Percentiles rank a stretch among this genome's conserved stretches.
Conservation (phyloP, 1,284 basidiomycete genomes). For the Trametes pubescens region DNA sequence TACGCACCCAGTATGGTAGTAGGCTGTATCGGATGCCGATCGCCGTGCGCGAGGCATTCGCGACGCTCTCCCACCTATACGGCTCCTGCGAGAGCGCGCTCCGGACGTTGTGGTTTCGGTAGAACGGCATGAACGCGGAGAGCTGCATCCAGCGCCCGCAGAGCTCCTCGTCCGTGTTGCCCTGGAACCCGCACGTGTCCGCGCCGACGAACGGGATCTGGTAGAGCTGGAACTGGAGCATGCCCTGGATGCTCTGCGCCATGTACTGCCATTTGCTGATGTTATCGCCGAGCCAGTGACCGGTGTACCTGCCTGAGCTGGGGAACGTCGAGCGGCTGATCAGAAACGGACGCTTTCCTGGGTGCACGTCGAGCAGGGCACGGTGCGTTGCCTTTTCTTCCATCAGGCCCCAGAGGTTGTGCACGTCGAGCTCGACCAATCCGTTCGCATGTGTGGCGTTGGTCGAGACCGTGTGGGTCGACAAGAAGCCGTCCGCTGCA, state of each 20-base stretch:
- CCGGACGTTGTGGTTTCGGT: conserved; percentile 71
- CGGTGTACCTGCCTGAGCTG: conserved; percentile 68
- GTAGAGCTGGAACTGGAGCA: conserved; percentile 81
- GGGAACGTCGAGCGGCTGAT: conserved; percentile 74
- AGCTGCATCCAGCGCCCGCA: conserved; percentile 87
- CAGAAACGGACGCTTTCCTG: conserved; percentile 69
- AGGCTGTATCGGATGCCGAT: conserved; percentile 74
- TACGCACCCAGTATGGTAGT: conserved; percentile 76
- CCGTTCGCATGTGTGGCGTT: conserved; percentile 68
- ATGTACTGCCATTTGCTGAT: conserved; percentile 73
- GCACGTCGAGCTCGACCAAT: conserved; percentile 63
- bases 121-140: conserved; percentile 77
- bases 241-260: conserved; percentile 68
- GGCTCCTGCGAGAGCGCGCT: conserved; percentile 76
- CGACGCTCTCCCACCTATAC: conserved; percentile 80
- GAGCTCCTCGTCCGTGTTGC: conserved; percentile 76
- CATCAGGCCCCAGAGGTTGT: conserved; percentile 75
- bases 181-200: conserved; percentile 59
- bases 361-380: conserved; percentile 58
- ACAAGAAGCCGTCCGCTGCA: conserved; percentile 41
- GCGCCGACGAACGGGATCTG: conserved; percentile 84
- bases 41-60: conserved; percentile 72
- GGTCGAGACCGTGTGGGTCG: conserved; percentile 59
- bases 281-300: conserved; percentile 65
- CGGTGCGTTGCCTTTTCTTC: conserved; percentile 67